Percentiles rank a stretch among this genome's conserved stretches.
phyloP scores from a whole-genome alignment of 495 filamentous ascomycete genomes.

The Choiromyces venosus region DNA sequence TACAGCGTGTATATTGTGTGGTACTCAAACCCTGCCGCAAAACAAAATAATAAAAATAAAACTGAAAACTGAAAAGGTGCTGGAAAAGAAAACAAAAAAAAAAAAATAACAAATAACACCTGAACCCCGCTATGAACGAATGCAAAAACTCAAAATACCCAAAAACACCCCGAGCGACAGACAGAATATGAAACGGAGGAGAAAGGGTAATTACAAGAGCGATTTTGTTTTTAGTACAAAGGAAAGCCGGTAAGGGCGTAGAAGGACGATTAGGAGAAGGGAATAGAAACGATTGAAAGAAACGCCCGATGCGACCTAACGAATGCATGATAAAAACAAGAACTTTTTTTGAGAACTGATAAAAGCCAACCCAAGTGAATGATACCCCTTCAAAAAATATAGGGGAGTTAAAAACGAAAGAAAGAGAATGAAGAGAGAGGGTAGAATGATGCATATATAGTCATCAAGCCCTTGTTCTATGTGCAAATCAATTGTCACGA shows the following conservation, averaged over 20 bases:
- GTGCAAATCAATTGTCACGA: slow-evolving; percentile 20
- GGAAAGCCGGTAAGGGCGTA: neutral
- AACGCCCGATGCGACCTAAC: neutral
- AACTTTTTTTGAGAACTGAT: slow-evolving; percentile 8
- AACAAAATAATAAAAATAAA: too few relatives aligned
- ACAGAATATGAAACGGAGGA: neutral
- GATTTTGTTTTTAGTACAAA: neutral
- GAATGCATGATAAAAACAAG: neutral
- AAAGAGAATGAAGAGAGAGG: slow-evolving; percentile 13
- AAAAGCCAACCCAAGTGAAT: slow-evolving; percentile 35
- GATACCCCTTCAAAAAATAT: slow-evolving; percentile 18
- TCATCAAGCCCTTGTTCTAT: neutral
- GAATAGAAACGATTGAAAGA: neutral
- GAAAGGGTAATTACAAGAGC: neutral
- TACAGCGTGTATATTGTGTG: neutral
- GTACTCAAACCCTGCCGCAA: neutral
- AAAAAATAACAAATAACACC: neutral
- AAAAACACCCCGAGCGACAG: slow-evolving; percentile 20
- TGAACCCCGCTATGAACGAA: neutral
- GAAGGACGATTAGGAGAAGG: neutral
- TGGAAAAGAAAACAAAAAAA: neutral
- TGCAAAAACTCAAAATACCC: neutral
- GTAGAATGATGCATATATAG: slow-evolving; percentile 2
- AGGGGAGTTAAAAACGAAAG: neutral
- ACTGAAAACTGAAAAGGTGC: neutral